Base-by-base conservation (phyloP, 1,139 yeast genomes). In the Debaryomyces singareniensis region DNA sequence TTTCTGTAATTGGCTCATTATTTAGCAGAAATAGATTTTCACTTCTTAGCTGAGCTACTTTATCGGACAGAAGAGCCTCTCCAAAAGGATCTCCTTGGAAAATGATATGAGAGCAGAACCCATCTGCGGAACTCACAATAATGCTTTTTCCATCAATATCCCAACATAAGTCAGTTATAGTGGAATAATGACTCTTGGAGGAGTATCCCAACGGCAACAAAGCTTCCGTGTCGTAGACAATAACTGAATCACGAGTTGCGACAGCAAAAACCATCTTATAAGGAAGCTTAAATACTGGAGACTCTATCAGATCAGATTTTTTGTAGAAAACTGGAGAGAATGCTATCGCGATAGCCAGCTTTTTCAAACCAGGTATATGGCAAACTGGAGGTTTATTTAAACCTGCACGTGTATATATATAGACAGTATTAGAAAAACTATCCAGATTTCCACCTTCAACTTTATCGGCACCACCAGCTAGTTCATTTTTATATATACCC, bases 141-240 rank as follows among this genome's bases (percentile, higher is more conserved):
- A 91, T 55, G 12, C 72, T 60, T n/a, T 58, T 56, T 0, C 97
- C 98, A 50, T 83, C 86, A 3, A 61, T 57, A 25, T 83, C 71
- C 98, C 98, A 93, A 7, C 80, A 60, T 31, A 89, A 51, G 49
- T 91, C 98, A 0, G 98, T 89, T 24, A 91, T 71, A 1, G 94
- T 76, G 3, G 93, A 80, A 49, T 87, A 87, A 51, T 91, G 98
- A 31, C 91, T 61, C 45, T 86, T 86, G 2, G 85, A 71, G 3
- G 80, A 81, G 18, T 75, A 61, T 5, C 91, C 93, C 24, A 91
- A 48, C 1, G 97, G 95, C 35, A 67, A 55, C 20, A 67, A 48
- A 24, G 68, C 65, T 38, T 76, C 82, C 0, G 97, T 89, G 40
- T 86, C 94, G 53, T 86, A 93, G 2, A 93, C 59, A 9, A 82